Evolutionary conservation across 208 protist genomes (phyloP), one percentile per base, ranked within the genome.

Genomic region (Strigomonas culicis): DNA sequence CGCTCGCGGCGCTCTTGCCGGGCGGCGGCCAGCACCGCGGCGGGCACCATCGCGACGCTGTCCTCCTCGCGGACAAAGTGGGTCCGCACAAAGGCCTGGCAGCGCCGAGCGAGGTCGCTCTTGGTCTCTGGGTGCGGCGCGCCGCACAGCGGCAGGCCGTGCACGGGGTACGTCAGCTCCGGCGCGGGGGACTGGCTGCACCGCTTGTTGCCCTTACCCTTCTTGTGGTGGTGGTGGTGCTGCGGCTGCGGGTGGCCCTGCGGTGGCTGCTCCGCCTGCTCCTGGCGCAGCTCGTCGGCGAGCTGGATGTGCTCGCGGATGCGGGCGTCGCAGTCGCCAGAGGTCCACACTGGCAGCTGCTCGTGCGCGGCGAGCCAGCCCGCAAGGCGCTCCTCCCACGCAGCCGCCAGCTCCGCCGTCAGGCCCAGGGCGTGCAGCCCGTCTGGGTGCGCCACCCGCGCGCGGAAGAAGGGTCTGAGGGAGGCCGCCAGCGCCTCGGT

Each of bases 121-220:
- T 72, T 75, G n/a, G 67, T 53, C 70, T 90, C 83, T 0, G 83
- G 83, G 56, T 86, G 69, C 15, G 66, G 27, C 39, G 80, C 74
- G n/a, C 83, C 83, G 43, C 79, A 84, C 50, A 63, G 59, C 30
- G 39, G 27, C 4, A 64, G n/a, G 3, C 21, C 22, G 11, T 30
- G 59, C 56, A 30, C 31, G 36, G 30, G 44, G 32, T 19, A 28
- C 44, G 19, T 7, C 44, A 46, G 56, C 53, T 17, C 49, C 58
- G 49, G 17, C 41, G 58, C 41, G 22, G 47, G n/a, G 4, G 56
- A 56, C 21, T 28, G 52, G 7, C 60, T 21, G 21, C 55, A 58
- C 22, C 46, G 63, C 28, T 68, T 57, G 4, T 39, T 43, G 24
- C 31, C 30, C 28, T 41, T 32, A 21, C 24, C 6, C 28, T 61